Percentiles rank a stretch among this genome's conserved stretches.
Evolutionary conservation across 139 green algal genomes (phyloP).

Genomic region (Haematococcus lacustris): DNA sequence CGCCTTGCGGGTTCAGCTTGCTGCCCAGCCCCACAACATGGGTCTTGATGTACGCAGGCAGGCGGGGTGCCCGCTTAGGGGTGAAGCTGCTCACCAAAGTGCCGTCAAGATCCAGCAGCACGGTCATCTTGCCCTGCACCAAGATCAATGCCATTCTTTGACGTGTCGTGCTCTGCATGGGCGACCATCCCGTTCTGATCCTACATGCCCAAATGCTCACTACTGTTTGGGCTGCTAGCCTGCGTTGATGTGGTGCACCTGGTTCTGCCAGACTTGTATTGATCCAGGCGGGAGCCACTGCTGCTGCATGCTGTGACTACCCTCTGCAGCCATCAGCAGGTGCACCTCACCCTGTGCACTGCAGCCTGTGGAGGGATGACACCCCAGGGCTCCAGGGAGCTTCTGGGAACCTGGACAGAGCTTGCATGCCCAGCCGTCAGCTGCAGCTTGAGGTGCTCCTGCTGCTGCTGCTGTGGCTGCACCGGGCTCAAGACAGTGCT

Average conservation of each 20-base stretch:
- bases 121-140: constrained; percentile 45
- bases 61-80: constrained; percentile 51
- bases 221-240: not conserved
- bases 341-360: constrained; percentile 12
- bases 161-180: not conserved
- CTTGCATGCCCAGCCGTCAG: not conserved
- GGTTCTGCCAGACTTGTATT: not conserved
- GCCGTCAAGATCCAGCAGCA: constrained; percentile 85
- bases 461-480: not conserved
- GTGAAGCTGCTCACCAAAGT: constrained; percentile 77
- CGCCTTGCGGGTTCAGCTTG: constrained; percentile 67
- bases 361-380: constrained; percentile 31
- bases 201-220: not conserved
- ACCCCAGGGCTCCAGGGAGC: constrained; percentile 10
- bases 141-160: not conserved
- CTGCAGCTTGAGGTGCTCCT: not conserved
- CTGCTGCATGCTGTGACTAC: not conserved
- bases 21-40: constrained; percentile 65
- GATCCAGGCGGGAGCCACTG: not conserved
- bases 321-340: not conserved
- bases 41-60: constrained; percentile 45
- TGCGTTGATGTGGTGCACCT: not conserved
- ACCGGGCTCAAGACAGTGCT: not conserved
- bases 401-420: not conserved
- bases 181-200: not conserved